Evolutionary conservation across 169 alveolate species (phyloP), one percentile per base, ranked within the genome.

Genomic region (Cryptosporidium bovis): DNA sequence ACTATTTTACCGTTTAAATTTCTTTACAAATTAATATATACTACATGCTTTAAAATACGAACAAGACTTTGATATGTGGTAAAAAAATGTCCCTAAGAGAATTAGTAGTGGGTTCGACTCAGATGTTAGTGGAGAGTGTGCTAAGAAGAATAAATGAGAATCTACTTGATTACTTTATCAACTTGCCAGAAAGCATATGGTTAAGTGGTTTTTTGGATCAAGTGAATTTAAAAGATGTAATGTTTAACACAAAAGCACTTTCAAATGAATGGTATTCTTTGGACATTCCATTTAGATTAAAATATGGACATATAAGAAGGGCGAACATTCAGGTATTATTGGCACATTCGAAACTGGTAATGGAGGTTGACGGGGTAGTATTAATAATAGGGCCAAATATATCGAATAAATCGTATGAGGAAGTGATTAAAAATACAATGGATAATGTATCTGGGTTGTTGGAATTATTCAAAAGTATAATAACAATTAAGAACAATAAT

Each of bases 81-180:
- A 51, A 4, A 16, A 53, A 24, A 20, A 77, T 77, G 87, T 77
- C 87, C 34, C 40, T 77, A 48, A 56, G 87, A 60, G 87, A 62
- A 33, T 64, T 77, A 46, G 87, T 77, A 44, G 71, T 77, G 27
- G 87, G 87, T 8, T 62, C 87, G 13, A 77, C 87, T 46, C 87
- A 77, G 24, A 77, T 77, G 87, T 51, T 77, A 16, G 87, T 77
- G 60, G 87, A 77, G 64, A 77, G 87, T 77, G 87, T 77, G 34
- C 55, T 77, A 31, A 77, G 87, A 44, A 77, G 87, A 44, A 77
- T 77, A 8, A 77, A 77, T 77, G 87, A 77, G 27, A 77, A 77
- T 7, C 27, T 77, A 10, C 71, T 77, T 15, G 64, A 77, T 62
- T 77, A 77, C 18, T 77, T 77, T 34, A 77, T 77, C n/a, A 77